Conservation (phyloP, 768 basidiomycete species). For the Tricholomella constricta region DNA sequence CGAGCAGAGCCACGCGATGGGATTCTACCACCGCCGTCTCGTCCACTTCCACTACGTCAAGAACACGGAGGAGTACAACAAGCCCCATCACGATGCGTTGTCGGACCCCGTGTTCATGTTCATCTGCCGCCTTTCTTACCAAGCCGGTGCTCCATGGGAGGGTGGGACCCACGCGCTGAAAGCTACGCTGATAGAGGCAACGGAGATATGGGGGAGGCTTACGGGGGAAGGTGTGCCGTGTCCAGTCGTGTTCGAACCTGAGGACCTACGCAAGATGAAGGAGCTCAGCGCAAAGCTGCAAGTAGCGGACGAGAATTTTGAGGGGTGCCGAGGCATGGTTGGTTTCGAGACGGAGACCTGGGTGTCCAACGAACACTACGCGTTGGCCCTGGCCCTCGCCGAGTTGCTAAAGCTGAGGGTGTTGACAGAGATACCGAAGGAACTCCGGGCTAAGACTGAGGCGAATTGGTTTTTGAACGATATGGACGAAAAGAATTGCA, state of each 20-base stretch:
- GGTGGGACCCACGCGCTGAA: conserved; percentile 51
- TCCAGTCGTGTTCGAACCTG: conserved; percentile 46
- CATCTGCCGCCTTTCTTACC: conserved; percentile 42
- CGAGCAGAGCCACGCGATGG: conserved; percentile 31
- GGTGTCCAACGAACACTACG: conserved; percentile 45
- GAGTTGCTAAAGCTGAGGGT: conserved; percentile 36
- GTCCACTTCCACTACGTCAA: conserved; percentile 52
- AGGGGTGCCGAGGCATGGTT: conserved; percentile 25
- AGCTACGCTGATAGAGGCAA: conserved; percentile 44
- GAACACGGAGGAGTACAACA: conserved; percentile 46
- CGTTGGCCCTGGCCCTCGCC: conserved; percentile 33
- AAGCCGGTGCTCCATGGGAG: conserved; percentile 50
- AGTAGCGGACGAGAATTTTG: conserved; percentile 31
- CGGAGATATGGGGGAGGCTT: conserved; percentile 44
- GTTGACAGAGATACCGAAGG: conserved; percentile 32
- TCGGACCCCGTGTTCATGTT: conserved; percentile 36
- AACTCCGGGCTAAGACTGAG: conserved; percentile 39
- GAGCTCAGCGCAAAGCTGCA: conserved; percentile 33
- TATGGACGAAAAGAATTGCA: conserved; percentile 50
- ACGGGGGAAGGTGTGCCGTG: conserved; percentile 39
- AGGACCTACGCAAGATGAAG: conserved; percentile 45
- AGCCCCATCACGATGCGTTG: conserved; percentile 40
- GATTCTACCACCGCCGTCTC: conserved; percentile 47
- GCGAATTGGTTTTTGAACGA: conserved; percentile 49
- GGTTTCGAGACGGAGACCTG: conserved; percentile 43